These are phyloP conservation scores for Fusarium robinianum DNA, from an alignment of 2,329 filamentous ascomycete genomes.

Conservation along the genomic window DNA sequence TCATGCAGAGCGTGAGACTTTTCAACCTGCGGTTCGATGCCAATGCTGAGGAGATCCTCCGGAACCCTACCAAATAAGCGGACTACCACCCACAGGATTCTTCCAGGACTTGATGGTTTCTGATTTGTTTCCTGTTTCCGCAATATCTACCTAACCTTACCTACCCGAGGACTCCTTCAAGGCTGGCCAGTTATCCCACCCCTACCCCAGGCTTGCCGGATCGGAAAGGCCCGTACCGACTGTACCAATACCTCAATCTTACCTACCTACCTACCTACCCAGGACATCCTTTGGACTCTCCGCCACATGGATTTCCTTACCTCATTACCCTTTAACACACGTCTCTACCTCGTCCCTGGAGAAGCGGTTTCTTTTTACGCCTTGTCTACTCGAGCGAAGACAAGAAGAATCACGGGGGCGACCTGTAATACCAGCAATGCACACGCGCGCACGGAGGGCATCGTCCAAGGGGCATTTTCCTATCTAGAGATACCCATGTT, in stretches of 20 bases:
- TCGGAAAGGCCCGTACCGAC: constrained; percentile 32
- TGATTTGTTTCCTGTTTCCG: constrained; percentile 27
- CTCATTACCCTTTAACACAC: constrained; percentile 31
- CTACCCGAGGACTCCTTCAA: constrained; percentile 31
- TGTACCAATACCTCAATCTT: constrained; percentile 40
- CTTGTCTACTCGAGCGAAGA: constrained; percentile 31
- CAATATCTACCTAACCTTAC: constrained; percentile 25
- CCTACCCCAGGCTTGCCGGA: constrained; percentile 27
- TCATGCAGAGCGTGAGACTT: constrained; percentile 85
- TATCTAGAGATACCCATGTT: constrained; percentile 46
- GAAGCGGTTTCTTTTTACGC: constrained; percentile 34
- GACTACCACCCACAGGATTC: constrained; percentile 32
- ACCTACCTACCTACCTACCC: too few species aligned
- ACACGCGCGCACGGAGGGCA: constrained; percentile 35
- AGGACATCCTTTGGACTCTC: constrained; percentile 34
- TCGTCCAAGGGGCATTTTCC: constrained; percentile 41
- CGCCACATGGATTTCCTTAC: constrained; percentile 31
- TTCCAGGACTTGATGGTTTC: constrained; percentile 32
- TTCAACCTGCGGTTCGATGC: constrained; percentile 96
- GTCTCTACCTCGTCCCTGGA: constrained; percentile 32
- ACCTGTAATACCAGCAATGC: constrained; percentile 43
- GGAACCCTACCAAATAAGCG: constrained; percentile 59
- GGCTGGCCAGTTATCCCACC: constrained; percentile 26
- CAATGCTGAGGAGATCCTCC: constrained; percentile 90
- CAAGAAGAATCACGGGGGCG: constrained; percentile 35